A percentile compares a stretch with the other conserved stretches of the same genome.
phyloP scores from a whole-genome alignment of 108 stramenopile genomes.

The Nitzschia sp. region DNA sequence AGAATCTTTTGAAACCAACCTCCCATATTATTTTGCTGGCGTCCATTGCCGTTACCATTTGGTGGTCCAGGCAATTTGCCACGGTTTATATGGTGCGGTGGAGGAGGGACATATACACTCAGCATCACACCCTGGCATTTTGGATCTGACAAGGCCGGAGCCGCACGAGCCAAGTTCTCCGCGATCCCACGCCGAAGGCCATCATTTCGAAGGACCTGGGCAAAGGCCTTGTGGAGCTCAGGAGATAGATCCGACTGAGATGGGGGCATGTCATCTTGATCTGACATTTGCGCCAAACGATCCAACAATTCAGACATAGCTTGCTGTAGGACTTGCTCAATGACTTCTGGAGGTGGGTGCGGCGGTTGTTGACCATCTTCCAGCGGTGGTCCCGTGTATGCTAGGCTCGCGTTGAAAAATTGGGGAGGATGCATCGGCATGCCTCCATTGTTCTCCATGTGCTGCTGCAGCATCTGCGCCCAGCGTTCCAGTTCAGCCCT shows the following conservation, averaged over 20 bases:
- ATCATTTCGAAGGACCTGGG: conserved; percentile 74
- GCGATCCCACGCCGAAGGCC: conserved; percentile 79
- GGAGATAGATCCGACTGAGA: conserved; percentile 46
- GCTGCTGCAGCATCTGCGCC: conserved; percentile 38
- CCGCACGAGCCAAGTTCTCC: conserved; percentile 80
- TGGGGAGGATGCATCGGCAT: conserved; percentile 47
- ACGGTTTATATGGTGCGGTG: conserved; percentile 56
- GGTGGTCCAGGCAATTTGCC: conserved; percentile 52
- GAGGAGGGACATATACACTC: conserved; percentile 87
- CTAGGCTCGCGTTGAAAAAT: conserved; percentile 83
- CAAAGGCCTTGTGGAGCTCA: conserved; percentile 76
- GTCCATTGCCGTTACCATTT: conserved; percentile 18
- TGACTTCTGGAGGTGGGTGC: conserved; percentile 60
- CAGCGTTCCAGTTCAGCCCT: conserved; percentile 45
- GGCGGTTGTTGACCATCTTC: conserved; percentile 28
- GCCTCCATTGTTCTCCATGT: conserved; percentile 21
- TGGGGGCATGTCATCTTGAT: conserved; percentile 18
- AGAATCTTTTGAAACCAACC: conserved; percentile 85
- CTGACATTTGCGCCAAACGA: conserved; percentile 65
- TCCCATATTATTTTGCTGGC: conserved; percentile 48
- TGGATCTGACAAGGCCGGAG: conserved; percentile 87
- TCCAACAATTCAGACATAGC: conserved; percentile 79
- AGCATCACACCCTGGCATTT: conserved; percentile 91
- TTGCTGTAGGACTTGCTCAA: conserved; percentile 74
- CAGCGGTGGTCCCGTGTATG: conserved; percentile 36